Evolutionary conservation across 805 yeast species (phyloP).

Genomic region (Hermanozyma aechmeae): DNA sequence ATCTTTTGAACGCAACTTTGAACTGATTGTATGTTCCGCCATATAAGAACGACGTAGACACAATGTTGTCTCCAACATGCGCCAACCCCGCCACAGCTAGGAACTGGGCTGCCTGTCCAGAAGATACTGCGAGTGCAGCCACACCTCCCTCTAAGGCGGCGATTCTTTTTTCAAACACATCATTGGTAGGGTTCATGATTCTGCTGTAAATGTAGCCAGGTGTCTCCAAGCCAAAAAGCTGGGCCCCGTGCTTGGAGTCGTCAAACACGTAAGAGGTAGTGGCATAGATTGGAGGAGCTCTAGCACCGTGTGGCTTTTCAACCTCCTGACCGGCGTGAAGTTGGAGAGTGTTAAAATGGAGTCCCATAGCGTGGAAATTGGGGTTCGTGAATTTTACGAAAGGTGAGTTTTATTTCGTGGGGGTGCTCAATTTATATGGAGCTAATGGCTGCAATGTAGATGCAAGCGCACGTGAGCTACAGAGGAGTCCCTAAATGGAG

Average conservation of each 20-base stretch:
- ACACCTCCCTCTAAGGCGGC: conserved; percentile 91
- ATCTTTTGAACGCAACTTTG: conserved; percentile 81
- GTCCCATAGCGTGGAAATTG: not conserved
- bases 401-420: too few relatives aligned
- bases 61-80: conserved; percentile 80
- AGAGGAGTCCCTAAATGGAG: too few relatives aligned
- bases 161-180: conserved; percentile 82
- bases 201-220: conserved; percentile 87
- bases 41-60: conserved; percentile 78
- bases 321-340: conserved; percentile 88
- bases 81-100: conserved; percentile 78
- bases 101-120: conserved; percentile 97
- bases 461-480: not conserved
- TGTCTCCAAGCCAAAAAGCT: conserved; percentile 74
- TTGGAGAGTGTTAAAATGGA: conserved; percentile 81
- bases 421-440: not conserved
- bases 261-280: conserved; percentile 83
- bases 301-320: conserved; percentile 57
- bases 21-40: conserved; percentile 97
- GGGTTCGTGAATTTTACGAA: too few relatives aligned
- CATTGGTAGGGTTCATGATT: conserved; percentile 87
- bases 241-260: conserved; percentile 87
- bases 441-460: not conserved
- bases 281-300: conserved; percentile 93
- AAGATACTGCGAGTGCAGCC: conserved; percentile 80